Conservation (phyloP, 106 monocot species). For the Posidonia australis region DNA sequence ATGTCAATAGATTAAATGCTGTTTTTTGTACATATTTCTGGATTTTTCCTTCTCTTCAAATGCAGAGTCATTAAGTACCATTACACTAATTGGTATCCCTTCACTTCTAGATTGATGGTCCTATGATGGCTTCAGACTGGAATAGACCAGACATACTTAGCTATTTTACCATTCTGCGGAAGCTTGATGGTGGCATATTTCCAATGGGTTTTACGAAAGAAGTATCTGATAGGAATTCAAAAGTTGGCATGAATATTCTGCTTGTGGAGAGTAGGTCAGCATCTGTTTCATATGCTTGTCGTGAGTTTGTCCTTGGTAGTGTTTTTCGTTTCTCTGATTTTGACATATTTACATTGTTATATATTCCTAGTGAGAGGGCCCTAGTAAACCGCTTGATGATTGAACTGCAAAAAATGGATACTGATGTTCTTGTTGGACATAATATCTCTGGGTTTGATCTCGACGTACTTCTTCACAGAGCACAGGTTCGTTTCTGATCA, state of each 20-base stretch:
- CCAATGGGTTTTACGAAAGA: slow-evolving; percentile 74
- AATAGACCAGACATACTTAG: slow-evolving; percentile 50
- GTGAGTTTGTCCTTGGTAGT: not conserved
- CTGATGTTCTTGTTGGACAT: slow-evolving; percentile 91
- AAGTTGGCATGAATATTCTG: slow-evolving; percentile 48
- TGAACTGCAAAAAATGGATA: slow-evolving; percentile 82
- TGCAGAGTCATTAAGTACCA: not conserved
- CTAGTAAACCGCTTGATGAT: slow-evolving; percentile 91
- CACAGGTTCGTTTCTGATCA: slow-evolving; percentile 48
- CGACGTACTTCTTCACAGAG: slow-evolving; percentile 90
- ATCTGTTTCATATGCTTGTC: not conserved
- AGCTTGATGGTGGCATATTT: slow-evolving; percentile 85
- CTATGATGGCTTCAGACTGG: slow-evolving; percentile 72
- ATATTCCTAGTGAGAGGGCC: slow-evolving; percentile 71
- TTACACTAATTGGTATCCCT: not conserved
- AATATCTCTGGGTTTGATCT: slow-evolving; percentile 99
- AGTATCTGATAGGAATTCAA: slow-evolving; percentile 51
- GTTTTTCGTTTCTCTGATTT: not conserved
- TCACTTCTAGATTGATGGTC: slow-evolving; percentile 67
- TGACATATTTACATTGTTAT: not conserved
- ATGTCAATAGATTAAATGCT: not conserved
- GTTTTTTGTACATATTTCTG: not conserved
- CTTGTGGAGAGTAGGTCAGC: slow-evolving; percentile 64
- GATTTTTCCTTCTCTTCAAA: not conserved
- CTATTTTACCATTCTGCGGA: slow-evolving; percentile 76